Evolutionary conservation across 768 basidiomycete genomes (phyloP).

Genomic region (Amanita jacksonii): DNA sequence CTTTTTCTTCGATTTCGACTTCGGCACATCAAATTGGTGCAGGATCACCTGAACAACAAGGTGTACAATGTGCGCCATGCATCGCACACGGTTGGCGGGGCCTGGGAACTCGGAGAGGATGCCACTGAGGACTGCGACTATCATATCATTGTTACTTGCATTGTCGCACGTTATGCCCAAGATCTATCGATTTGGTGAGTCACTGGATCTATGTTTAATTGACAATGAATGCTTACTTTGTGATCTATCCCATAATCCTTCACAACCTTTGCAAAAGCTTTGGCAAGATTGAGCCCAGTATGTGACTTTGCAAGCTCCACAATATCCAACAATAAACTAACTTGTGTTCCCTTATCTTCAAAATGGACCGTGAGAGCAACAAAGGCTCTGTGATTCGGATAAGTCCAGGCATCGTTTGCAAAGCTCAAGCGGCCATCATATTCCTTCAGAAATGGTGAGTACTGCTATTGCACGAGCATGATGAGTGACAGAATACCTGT

Average conservation of each 20-base stretch:
- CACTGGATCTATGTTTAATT: constrained; percentile 12
- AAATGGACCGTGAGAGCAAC: constrained; percentile 24
- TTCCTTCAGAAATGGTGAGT: constrained; percentile 15
- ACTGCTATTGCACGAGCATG: too few relatives aligned
- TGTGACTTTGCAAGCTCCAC: constrained; percentile 28
- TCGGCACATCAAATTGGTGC: constrained; percentile 25
- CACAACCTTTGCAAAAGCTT: constrained; percentile 22
- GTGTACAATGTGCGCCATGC: constrained; percentile 31
- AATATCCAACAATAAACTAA: constrained; percentile 25
- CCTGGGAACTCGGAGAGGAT: constrained; percentile 20
- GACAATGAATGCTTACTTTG: too few relatives aligned
- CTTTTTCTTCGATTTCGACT: too few relatives aligned
- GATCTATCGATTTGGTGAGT: background rate
- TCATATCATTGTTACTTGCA: background rate
- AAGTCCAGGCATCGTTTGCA: constrained; percentile 26
- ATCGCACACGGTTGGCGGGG: constrained; percentile 17
- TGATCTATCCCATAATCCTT: constrained; percentile 10
- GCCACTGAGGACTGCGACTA: constrained; percentile 25
- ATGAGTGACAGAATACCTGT: too few relatives aligned
- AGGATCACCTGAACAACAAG: constrained; percentile 25
- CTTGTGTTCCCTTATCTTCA: constrained; percentile 16
- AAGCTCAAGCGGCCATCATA: constrained; percentile 24
- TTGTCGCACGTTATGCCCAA: background rate
- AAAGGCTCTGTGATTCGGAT: constrained; percentile 22
- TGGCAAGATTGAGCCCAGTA: constrained; percentile 23